Evolutionary conservation across 495 filamentous ascomycete species (phyloP).

Genomic region (Xylaria castorea): DNA sequence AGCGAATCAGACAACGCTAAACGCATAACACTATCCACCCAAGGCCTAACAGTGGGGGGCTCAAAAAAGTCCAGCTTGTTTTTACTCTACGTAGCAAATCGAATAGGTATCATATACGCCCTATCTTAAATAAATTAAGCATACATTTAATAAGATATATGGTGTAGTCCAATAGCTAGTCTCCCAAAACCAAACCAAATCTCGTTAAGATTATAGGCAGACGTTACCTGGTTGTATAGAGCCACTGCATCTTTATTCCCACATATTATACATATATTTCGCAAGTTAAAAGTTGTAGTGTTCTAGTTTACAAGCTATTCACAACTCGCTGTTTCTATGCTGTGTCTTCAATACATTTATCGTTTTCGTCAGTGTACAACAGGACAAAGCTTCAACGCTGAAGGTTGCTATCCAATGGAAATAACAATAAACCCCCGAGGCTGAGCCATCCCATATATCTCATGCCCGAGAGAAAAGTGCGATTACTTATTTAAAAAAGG

Average conservation of each 20-base stretch:
- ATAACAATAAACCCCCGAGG: neutral
- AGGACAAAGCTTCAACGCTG: neutral
- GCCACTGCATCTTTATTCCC: neutral
- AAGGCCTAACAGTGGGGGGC: neutral
- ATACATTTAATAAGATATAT: too few relatives aligned
- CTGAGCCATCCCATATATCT: slow-evolving; percentile 10
- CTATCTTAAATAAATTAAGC: too few relatives aligned
- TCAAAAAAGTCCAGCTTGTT: too few relatives aligned
- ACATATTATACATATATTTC: neutral
- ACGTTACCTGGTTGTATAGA: neutral
- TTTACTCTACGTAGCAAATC: too few relatives aligned
- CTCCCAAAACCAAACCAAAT: too few relatives aligned
- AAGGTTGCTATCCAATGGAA: neutral
- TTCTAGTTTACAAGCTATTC: neutral
- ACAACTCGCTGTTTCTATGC: slow-evolving; percentile 4
- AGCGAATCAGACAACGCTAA: slow-evolving; percentile 17
- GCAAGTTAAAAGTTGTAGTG: too few relatives aligned
- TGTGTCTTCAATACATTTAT: neutral
- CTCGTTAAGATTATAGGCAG: too few relatives aligned
- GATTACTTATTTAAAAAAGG: slow-evolving; percentile 31
- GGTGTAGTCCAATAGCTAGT: too few relatives aligned
- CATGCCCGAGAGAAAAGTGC: slow-evolving; percentile 5
- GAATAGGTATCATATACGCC: too few relatives aligned
- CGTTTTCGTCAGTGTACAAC: neutral
- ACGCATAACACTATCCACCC: neutral